Evolutionary conservation across 2,329 filamentous ascomycete species (phyloP).

Genomic region (Colletotrichum simmondsii): DNA sequence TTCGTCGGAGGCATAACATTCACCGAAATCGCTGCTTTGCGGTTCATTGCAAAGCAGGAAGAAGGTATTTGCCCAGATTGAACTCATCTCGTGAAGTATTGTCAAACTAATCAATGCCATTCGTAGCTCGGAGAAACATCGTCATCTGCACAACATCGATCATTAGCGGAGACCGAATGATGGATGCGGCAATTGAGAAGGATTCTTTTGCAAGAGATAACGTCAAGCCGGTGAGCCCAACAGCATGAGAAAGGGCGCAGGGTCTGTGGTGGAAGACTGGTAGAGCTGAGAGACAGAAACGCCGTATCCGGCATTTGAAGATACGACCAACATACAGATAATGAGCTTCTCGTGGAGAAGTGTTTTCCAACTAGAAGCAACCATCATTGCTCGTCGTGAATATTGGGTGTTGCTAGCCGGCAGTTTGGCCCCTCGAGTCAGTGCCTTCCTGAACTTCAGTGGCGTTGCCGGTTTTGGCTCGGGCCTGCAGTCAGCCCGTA

Average conservation of each 20-base stretch:
- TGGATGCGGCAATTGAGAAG: constrained; percentile 85
- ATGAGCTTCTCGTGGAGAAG: neutral
- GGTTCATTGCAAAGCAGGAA: constrained; percentile 89
- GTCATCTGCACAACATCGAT: constrained; percentile 94
- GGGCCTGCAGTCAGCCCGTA: neutral
- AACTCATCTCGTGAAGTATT: neutral
- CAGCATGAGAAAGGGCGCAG: constrained; percentile 20
- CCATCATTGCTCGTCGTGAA: neutral
- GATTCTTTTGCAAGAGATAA: constrained; percentile 65
- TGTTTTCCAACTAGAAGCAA: neutral
- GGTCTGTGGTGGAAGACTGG: neutral
- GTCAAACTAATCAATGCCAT: neutral
- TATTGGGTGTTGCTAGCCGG: neutral
- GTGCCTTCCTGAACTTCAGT: neutral
- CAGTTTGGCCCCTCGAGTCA: neutral
- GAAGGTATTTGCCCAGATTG: constrained; percentile 60
- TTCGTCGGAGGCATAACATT: constrained; percentile 98
- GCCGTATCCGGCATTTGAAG: neutral
- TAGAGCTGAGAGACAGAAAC: neutral
- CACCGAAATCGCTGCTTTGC: constrained; percentile 92
- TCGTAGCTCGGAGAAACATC: constrained; percentile 79
- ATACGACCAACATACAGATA: constrained; percentile 3
- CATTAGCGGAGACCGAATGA: constrained; percentile 88
- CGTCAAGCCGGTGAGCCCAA: constrained; percentile 33
- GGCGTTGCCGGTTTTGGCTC: neutral